Conservation (phyloP, 805 yeast genomes). For the Danielia oregonensis region DNA sequence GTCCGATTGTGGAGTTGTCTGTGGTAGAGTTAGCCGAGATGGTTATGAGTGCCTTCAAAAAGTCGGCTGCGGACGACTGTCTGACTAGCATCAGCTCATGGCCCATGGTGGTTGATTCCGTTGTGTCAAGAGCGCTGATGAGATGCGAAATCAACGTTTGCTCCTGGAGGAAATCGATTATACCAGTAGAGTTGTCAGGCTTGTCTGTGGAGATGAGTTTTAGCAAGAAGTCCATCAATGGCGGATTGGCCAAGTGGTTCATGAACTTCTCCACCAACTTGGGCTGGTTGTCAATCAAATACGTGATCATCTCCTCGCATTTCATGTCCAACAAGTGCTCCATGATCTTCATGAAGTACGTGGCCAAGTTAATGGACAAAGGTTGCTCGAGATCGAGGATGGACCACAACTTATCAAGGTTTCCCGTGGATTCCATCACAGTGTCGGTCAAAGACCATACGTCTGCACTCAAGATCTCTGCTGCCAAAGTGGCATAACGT, state of each 20-base stretch:
- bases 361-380: slow-evolving; percentile 69
- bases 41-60: slow-evolving; percentile 43
- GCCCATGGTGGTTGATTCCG: slow-evolving; percentile 2
- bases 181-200: slow-evolving; percentile 45
- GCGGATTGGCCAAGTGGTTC: slow-evolving; percentile 43
- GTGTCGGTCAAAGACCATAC: slow-evolving; percentile 93
- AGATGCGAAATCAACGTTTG: slow-evolving; percentile 36
- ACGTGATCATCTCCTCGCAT: slow-evolving; percentile 45
- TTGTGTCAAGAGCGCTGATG: slow-evolving; percentile 30
- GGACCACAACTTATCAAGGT: slow-evolving; percentile 74
- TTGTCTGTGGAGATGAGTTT: slow-evolving; percentile 44
- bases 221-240: slow-evolving; percentile 43
- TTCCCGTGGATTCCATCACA: slow-evolving; percentile 67
- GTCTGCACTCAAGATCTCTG: slow-evolving; percentile 87
- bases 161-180: slow-evolving; percentile 41
- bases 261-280: slow-evolving; percentile 38
- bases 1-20: slow-evolving; percentile 44
- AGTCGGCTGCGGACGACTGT: slow-evolving; percentile 44
- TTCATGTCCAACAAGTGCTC: slow-evolving; percentile 44
- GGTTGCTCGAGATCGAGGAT: slow-evolving; percentile 64
- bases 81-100: slow-evolving; percentile 17
- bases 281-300: slow-evolving; percentile 41
- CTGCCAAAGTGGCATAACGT: slow-evolving; percentile 50
- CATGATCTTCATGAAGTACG: slow-evolving; percentile 55
- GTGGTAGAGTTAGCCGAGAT: slow-evolving; percentile 45